Evolutionary conservation across 768 basidiomycete species (phyloP).

Genomic region (Boletus rubroflammeus): DNA sequence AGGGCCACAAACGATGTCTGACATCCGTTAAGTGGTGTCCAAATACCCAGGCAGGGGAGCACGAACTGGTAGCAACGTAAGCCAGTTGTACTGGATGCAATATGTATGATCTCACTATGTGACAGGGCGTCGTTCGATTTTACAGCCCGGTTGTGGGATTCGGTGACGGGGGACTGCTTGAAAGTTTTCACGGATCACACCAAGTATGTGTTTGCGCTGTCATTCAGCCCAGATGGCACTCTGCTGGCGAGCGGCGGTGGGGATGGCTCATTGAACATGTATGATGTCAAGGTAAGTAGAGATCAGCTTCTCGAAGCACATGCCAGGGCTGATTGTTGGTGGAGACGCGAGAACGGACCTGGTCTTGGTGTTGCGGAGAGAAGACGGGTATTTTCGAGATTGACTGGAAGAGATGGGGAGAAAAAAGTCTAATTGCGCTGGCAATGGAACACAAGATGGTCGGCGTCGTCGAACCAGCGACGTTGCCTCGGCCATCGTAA

Average conservation of each 20-base stretch:
- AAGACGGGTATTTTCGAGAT: slow-evolving; percentile 73
- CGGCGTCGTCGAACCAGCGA: slow-evolving; percentile 61
- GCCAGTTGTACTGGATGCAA: slow-evolving; percentile 21
- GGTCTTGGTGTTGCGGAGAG: slow-evolving; percentile 64
- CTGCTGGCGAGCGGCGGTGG: slow-evolving; percentile 76
- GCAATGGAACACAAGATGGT: slow-evolving; percentile 66
- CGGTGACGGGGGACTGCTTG: slow-evolving; percentile 70
- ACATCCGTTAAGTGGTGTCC: slow-evolving; percentile 72
- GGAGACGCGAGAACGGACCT: slow-evolving; percentile 45
- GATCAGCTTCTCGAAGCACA: slow-evolving; percentile 1
- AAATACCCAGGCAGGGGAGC: slow-evolving; percentile 39
- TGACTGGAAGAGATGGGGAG: slow-evolving; percentile 60
- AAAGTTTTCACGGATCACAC: slow-evolving; percentile 69
- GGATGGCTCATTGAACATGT: slow-evolving; percentile 74
- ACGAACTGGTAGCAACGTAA: slow-evolving; percentile 72
- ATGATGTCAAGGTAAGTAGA: slow-evolving; percentile 60
- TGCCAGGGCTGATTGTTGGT: slow-evolving; percentile 18
- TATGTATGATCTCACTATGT: slow-evolving; percentile 1
- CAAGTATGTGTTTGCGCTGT: slow-evolving; percentile 66
- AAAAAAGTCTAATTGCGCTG: slow-evolving; percentile 60
- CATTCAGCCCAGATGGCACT: slow-evolving; percentile 71
- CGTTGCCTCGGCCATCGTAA: slow-evolving; percentile 21
- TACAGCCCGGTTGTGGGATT: slow-evolving; percentile 82
- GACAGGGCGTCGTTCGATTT: slow-evolving; percentile 75
- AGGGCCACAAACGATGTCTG: slow-evolving; percentile 65